Evolutionary conservation across 2,329 filamentous ascomycete species (phyloP).

Genomic region (Monascus ruber): DNA sequence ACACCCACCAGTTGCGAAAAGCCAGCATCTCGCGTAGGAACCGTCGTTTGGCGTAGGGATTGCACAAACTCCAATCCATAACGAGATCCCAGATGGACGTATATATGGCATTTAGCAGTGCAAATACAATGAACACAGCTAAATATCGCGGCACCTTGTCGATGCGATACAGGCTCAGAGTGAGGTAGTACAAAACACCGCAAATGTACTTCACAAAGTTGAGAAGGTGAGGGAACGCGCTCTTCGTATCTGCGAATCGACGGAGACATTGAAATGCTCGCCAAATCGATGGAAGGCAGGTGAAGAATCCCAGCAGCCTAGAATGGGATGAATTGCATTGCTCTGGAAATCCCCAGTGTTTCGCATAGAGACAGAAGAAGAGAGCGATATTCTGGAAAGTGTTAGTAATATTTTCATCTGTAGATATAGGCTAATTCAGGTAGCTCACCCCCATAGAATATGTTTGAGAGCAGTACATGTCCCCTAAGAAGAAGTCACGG

Average conservation of each 20-base stretch:
- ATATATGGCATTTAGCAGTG: constrained; percentile 72
- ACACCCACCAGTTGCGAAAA: constrained; percentile 67
- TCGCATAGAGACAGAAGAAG: constrained; percentile 90
- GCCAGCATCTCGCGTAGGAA: constrained; percentile 68
- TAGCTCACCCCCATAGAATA: constrained; percentile 69
- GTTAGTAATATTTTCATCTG: constrained; percentile 9
- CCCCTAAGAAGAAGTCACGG: constrained; percentile 90
- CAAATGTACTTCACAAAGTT: constrained; percentile 87
- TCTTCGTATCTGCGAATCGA: constrained; percentile 75
- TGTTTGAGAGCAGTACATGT: constrained; percentile 93
- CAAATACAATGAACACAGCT: constrained; percentile 68
- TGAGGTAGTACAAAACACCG: constrained; percentile 69
- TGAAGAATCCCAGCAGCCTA: constrained; percentile 73
- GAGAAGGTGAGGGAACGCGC: constrained; percentile 81
- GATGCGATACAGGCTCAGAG: constrained; percentile 74
- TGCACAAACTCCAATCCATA: constrained; percentile 93
- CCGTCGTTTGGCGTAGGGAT: constrained; percentile 56
- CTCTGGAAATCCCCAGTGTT: constrained; percentile 58
- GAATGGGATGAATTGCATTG: constrained; percentile 82
- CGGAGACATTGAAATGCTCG: constrained; percentile 81
- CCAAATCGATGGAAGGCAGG: constrained; percentile 75
- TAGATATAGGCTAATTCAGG: too few species aligned
- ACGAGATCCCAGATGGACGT: constrained; percentile 83
- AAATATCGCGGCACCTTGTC: constrained; percentile 44
- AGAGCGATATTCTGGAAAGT: constrained; percentile 64